Evolutionary conservation across 805 yeast species (phyloP), one percentile per base, ranked within the genome.

Genomic region (Cyberlindnera japonica): DNA sequence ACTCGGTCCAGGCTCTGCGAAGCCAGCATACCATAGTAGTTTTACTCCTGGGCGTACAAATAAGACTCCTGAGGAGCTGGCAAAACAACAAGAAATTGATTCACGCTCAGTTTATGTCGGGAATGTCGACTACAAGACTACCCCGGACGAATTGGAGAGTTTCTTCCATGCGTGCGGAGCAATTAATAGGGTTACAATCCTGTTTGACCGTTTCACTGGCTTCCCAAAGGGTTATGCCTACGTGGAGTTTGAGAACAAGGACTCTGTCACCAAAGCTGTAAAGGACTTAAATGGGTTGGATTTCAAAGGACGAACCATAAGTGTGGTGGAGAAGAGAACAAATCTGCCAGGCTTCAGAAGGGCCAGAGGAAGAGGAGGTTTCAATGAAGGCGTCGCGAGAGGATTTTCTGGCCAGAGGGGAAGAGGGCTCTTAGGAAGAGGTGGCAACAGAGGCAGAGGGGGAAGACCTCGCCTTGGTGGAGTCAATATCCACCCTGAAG

Each of bases 211-310:
- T 33, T 61, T 51, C 48, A 64, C 74, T 2, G 76, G 77, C 1
- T 55, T 56, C 15, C 73, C 77, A 8, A 73, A 70, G 47, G 86
- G 85, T 2, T 77, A 75, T 53, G 87, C 85, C 2, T 81, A 78
- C 49, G 65, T 81, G 23, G 80, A 83, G 49, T 81, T 78, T 53
- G 71, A 68, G 12, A 51, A 56, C 7, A 44, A 47, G 5, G 71
- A 63, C 6, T 60, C 72, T 13, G 79, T 74, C 6, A 50, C 57
- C 6, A 58, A 58, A 21, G 85, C 88, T 1, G 57, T 80, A 33
- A 59, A 57, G 11, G 58, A 55, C 12, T 50, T 72, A 25, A 62
- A 71, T 41, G 75, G 70, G 7, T 44, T 66, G 7, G 59, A 54
- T 24, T 64, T 81, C 40, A 64, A 69, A 31, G 77, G 71, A 1